phyloP scores from a whole-genome alignment of 163 green algal genomes.

The Prototheca stagnorum region DNA sequence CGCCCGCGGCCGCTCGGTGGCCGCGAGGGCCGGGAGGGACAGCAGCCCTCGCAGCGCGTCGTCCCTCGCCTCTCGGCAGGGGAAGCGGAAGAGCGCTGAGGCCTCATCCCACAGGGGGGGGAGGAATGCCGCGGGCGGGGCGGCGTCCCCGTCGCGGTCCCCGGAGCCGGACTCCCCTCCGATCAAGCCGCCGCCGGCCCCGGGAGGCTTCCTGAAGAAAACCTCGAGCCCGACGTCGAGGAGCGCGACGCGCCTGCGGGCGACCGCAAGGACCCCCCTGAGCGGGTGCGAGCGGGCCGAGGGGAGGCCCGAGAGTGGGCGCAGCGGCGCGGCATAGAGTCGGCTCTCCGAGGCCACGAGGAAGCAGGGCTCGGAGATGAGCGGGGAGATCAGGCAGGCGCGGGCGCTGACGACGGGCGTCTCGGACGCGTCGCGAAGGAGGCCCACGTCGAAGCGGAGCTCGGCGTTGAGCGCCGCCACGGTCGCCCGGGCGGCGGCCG shows the following conservation, averaged over 20 bases:
- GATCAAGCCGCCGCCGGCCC: constrained; percentile 5
- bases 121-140: no score
- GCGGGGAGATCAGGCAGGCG: constrained; percentile 46
- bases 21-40: constrained; percentile 22
- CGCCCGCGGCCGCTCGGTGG: constrained; percentile 8
- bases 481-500: constrained; percentile 10
- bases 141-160: no score
- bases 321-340: constrained; percentile 87
- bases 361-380: constrained; percentile 58
- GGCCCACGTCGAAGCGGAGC: constrained; percentile 50
- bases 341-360: constrained; percentile 63
- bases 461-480: constrained; percentile 4
- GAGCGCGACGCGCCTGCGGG: constrained; percentile 45
- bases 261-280: constrained; percentile 49
- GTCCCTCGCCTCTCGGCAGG: constrained; percentile 25
- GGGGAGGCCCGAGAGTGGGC: constrained; percentile 45
- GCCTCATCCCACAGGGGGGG: constrained; percentile 58
- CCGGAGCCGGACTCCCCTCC: no score
- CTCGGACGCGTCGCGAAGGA: constrained; percentile 55
- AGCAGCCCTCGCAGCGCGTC: constrained; percentile 14
- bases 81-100: constrained; percentile 64
- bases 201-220: constrained; percentile 7
- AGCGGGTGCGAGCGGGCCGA: constrained; percentile 54
- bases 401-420: constrained; percentile 30
- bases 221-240: constrained; percentile 36